Conservation (phyloP, 805 yeast species). For the Middelhovenomyces tepae region DNA sequence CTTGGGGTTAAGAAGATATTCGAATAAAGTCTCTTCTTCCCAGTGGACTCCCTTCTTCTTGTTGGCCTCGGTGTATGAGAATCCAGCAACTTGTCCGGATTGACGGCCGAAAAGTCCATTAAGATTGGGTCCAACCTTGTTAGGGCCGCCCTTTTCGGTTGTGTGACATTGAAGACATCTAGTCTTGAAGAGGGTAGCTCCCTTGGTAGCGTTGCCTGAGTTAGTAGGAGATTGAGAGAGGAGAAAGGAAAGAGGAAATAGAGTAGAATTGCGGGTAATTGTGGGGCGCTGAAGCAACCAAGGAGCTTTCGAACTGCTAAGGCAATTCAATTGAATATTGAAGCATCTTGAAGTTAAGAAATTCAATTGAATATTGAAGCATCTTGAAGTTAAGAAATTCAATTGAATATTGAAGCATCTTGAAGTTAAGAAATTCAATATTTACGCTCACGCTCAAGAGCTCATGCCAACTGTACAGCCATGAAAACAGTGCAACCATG, state of each 20-base stretch:
- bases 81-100: conserved; percentile 89
- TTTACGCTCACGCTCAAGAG: too few relatives aligned
- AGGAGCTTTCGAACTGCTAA: too few relatives aligned
- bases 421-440: too few relatives aligned
- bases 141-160: conserved; percentile 41
- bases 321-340: too few relatives aligned
- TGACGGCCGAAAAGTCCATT: conserved; percentile 89
- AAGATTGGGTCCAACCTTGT: conserved; percentile 33
- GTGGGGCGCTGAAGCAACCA: neutral
- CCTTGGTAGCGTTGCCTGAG: conserved; percentile 73
- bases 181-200: conserved; percentile 97
- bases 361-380: too few relatives aligned
- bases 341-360: too few relatives aligned
- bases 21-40: conserved; percentile 81
- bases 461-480: too few relatives aligned
- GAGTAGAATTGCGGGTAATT: neutral
- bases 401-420: too few relatives aligned
- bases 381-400: too few relatives aligned
- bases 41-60: conserved; percentile 88
- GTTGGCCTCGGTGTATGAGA: conserved; percentile 97
- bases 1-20: conserved; percentile 98
- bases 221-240: neutral
- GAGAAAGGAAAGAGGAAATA: neutral
- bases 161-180: conserved; percentile 99
- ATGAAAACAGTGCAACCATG: too few relatives aligned